Percentiles rank a stretch among this genome's conserved stretches.
Conservation (phyloP, 2,329 filamentous ascomycete genomes). For the Microascus cirrosus region DNA sequence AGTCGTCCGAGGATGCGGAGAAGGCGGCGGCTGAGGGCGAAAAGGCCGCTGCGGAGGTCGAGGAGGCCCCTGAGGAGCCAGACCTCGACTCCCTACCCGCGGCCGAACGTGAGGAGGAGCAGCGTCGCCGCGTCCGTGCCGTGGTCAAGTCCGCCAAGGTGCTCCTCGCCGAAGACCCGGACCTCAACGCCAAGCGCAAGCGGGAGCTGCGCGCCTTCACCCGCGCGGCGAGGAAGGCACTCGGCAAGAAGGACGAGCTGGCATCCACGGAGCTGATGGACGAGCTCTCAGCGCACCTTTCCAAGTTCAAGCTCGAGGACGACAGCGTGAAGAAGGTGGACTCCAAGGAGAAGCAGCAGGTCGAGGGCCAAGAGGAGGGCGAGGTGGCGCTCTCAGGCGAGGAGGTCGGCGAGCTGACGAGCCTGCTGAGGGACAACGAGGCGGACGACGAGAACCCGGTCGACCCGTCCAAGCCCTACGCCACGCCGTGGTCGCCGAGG, state of each 20-base stretch:
- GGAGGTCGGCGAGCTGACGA: conserved; percentile 41
- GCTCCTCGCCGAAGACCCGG: conserved; percentile 39
- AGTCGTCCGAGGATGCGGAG: conserved; percentile 13
- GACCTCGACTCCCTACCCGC: conserved; percentile 9
- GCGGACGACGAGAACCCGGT: conserved; percentile 64
- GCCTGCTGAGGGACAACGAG: conserved; percentile 34
- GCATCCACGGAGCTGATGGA: conserved; percentile 35
- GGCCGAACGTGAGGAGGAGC: conserved; percentile 17
- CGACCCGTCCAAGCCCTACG: conserved; percentile 71
- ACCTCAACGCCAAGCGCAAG: conserved; percentile 60
- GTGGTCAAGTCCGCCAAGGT: conserved; percentile 46
- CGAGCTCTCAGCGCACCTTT: conserved; percentile 40
- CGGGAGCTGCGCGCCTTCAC: conserved; percentile 65
- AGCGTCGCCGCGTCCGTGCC: conserved; percentile 29
- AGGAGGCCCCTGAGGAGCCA: conserved; percentile 10
- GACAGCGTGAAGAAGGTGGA: conserved; percentile 12
- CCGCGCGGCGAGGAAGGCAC: conserved; percentile 49
- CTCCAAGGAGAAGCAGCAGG: neutral
- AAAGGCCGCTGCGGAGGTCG: conserved; percentile 11
- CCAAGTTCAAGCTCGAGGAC: conserved; percentile 27
- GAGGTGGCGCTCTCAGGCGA: conserved; percentile 23
- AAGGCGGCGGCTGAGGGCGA: conserved; percentile 12
- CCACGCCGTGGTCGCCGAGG: conserved; percentile 80
- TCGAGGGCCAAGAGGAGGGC: conserved; percentile 3
- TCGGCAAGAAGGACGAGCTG: conserved; percentile 25